A percentile compares a stretch with the other conserved stretches of the same genome.
phyloP scores from a whole-genome alignment of 2,329 filamentous ascomycete species.

The Fusarium vanettenii region DNA sequence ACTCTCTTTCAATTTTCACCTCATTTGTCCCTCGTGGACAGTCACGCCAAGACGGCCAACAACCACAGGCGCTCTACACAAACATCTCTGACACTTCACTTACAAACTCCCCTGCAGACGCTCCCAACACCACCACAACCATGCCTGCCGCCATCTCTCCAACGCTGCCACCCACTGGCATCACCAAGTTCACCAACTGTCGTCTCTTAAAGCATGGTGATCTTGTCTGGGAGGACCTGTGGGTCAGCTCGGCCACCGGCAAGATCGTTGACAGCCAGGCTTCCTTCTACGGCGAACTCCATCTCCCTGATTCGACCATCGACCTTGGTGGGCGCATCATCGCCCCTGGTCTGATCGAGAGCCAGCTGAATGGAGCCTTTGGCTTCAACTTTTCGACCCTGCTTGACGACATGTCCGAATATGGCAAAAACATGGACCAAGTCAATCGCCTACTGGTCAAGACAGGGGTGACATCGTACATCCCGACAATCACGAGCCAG shows the following conservation, averaged over 20 bases:
- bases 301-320: constrained; percentile 78
- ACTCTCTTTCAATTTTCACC: constrained; percentile 12
- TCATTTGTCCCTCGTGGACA: constrained; percentile 22
- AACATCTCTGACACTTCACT: constrained; percentile 14
- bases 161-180: constrained; percentile 59
- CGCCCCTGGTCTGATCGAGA: constrained; percentile 88
- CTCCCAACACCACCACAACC: constrained; percentile 29
- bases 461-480: constrained; percentile 88
- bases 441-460: constrained; percentile 78
- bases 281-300: constrained; percentile 74
- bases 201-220: constrained; percentile 75
- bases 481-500: constrained; percentile 88
- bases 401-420: constrained; percentile 74
- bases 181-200: constrained; percentile 93
- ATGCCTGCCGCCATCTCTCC: constrained; percentile 63
- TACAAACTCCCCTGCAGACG: constrained; percentile 10
- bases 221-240: constrained; percentile 83
- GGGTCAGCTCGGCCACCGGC: constrained; percentile 84
- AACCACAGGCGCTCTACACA: constrained; percentile 6
- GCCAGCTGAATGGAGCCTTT: constrained; percentile 91
- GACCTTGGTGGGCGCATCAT: constrained; percentile 87
- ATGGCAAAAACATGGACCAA: constrained; percentile 76
- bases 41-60: not conserved
- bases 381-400: constrained; percentile 92
- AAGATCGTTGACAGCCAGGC: constrained; percentile 81